A percentile compares a stretch with the other conserved stretches of the same genome.
phyloP scores from a whole-genome alignment of 148 eudicot genomes.

The Heliamphora exappendiculata region DNA sequence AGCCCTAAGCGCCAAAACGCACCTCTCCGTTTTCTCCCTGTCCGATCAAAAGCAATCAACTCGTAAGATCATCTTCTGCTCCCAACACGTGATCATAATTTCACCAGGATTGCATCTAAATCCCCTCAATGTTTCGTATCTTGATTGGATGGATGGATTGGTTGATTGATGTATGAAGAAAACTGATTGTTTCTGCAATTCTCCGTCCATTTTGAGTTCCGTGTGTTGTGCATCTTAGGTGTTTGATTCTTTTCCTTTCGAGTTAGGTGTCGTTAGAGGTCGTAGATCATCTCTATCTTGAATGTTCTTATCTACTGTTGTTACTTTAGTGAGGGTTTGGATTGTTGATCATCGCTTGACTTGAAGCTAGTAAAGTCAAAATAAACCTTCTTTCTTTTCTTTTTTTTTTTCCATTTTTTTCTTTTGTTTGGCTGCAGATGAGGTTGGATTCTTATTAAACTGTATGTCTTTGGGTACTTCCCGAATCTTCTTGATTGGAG shows the following conservation, averaged over 20 bases:
- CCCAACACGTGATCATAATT: neutral
- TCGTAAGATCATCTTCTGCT: slow-evolving; percentile 5
- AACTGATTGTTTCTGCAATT: neutral
- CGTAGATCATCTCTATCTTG: neutral
- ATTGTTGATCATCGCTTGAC: slow-evolving; percentile 1
- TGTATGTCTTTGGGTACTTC: neutral
- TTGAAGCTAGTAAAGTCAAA: slow-evolving; percentile 2
- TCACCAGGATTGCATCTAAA: neutral
- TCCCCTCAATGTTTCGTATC: neutral
- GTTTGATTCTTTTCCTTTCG: neutral
- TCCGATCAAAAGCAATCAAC: slow-evolving; percentile 15
- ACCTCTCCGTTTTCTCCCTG: slow-evolving; percentile 6
- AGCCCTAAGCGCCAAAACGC: slow-evolving; percentile 27
- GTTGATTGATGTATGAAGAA: neutral
- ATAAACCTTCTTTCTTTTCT: neutral
- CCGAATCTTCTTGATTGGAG: neutral
- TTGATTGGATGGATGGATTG: neutral
- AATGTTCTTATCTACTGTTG: neutral
- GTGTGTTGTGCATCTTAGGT: neutral
- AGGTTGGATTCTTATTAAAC: neutral
- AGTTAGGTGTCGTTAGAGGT: neutral
- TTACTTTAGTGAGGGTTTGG: neutral
- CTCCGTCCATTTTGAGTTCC: neutral
- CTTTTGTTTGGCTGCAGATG: neutral
- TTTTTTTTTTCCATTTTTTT: neutral